Base-by-base conservation (phyloP, 768 basidiomycete genomes). In the Cystofilobasidium macerans region DNA sequence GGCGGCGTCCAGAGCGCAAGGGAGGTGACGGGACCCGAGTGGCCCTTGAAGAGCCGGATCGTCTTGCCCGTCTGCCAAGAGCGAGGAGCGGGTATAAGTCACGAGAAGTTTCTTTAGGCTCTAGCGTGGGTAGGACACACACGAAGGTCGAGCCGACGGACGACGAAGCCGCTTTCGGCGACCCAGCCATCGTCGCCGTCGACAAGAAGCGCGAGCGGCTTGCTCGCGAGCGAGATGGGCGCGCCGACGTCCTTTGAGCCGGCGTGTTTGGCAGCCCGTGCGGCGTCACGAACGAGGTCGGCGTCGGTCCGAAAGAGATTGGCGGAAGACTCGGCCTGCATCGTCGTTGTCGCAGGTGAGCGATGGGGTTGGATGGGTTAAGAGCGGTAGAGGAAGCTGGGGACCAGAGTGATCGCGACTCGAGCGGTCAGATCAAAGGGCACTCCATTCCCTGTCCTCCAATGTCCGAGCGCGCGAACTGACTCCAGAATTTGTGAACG, bases 1-100 rank as follows among this genome's bases (percentile, higher is more conserved):
- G 53, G 45, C 16, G 68, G 33, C 14, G 69, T 64, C 43, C 69
- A 72, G 71, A 97, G 86, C 8, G 84, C 84, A 36, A 99, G 77
- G 38, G 81, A 84, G 3, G 93, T 93, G 57, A 93, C 89, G 38
- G 94, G 94, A 7, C 87, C 94, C 2, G 81, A 82, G 73, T 99
- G 94, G 0, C 90, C 92, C 71, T 80, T 84, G 77, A 83, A 92
- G 22, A 87, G 75, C 72, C 86, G 84, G 57, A 84, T 72, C 1
- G 85, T 87, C 75, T 85, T 87, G 63, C 90, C 89, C 30, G 86
- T 84, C 93, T 98, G 70, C 2, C 61, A 71, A 58, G 62, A 69
- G 36, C 61, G 60, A 64, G 22, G 47, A 24, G 32, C 18, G 42
- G 30, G 45, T 30, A 30, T n/a, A n/a, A n/a, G 40, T 42, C 9